These are phyloP conservation scores for Colletotrichum gloeosporioides DNA, from an alignment of 2,329 filamentous ascomycete genomes.

Conservation along the genomic window DNA sequence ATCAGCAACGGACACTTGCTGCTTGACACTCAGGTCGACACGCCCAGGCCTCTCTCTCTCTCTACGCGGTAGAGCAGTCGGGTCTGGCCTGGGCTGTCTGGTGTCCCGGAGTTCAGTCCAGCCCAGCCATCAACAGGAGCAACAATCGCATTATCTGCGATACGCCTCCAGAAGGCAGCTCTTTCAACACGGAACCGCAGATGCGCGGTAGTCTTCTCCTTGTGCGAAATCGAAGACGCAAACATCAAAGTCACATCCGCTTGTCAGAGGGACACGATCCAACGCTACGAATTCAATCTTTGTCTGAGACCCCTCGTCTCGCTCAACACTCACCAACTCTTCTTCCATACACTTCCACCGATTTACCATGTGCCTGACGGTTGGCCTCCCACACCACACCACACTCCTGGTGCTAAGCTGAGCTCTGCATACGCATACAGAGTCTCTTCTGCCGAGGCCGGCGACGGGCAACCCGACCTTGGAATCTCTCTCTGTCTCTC, in stretches of 20 bases:
- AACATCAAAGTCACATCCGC: constrained; percentile 10
- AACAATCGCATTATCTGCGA: not conserved
- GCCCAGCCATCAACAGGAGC: not conserved
- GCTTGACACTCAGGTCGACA: not conserved
- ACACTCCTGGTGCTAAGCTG: not conserved
- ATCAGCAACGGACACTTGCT: not conserved
- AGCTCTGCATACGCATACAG: constrained; percentile 16
- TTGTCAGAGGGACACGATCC: not conserved
- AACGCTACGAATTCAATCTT: constrained; percentile 1
- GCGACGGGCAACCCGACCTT: not conserved
- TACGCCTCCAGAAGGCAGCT: not conserved
- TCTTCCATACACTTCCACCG: constrained; percentile 14
- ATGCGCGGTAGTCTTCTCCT: not conserved
- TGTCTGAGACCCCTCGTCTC: constrained; percentile 13
- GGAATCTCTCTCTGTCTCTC: not conserved
- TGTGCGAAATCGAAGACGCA: not conserved
- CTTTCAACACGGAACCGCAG: not conserved
- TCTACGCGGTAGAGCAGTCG: not conserved
- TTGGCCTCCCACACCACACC: not conserved
- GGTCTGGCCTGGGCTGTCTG: not conserved
- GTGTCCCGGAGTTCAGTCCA: constrained; percentile 9
- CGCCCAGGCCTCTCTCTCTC: not conserved
- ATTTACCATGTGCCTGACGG: constrained; percentile 4
- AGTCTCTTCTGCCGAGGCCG: constrained; percentile 17
- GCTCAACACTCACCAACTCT: not conserved